These are phyloP conservation scores for Vaccinium corymbosum DNA, from an alignment of 148 eudicot species.

Conservation along the genomic window DNA sequence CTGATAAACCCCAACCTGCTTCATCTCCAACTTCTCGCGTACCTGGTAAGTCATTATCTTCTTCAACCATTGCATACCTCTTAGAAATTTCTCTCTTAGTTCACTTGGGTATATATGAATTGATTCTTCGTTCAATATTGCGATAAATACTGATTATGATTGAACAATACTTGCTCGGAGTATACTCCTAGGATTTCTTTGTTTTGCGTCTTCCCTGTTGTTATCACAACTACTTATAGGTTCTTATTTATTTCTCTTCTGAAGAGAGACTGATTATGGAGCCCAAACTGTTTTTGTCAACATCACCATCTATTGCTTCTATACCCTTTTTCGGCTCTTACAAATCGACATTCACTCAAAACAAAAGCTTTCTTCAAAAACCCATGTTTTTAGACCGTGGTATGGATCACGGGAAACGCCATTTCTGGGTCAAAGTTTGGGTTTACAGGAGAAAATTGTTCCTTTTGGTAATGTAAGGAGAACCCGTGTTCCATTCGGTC, in stretches of 20 bases:
- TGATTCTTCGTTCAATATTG: neutral
- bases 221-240: neutral
- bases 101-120: neutral
- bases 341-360: conserved; percentile 30
- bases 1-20: conserved; percentile 18
- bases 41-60: conserved; percentile 17
- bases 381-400: conserved; percentile 20
- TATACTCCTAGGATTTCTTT: neutral
- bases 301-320: conserved; percentile 34
- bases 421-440: conserved; percentile 50
- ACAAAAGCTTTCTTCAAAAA: conserved; percentile 23
- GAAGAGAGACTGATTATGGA: conserved; percentile 41
- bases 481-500: conserved; percentile 40
- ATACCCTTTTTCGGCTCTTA: conserved; percentile 52
- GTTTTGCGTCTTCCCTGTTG: neutral
- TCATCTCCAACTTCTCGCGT: neutral
- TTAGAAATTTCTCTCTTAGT: conserved; percentile 11
- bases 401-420: conserved; percentile 31
- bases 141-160: conserved; percentile 28
- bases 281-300: conserved; percentile 34
- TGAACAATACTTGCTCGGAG: neutral
- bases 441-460: conserved; percentile 24
- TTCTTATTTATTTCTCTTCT: neutral
- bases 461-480: conserved; percentile 32
- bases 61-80: neutral